phyloP scores from a whole-genome alignment of 345 rosid species.

The Clarkia xantiana region DNA sequence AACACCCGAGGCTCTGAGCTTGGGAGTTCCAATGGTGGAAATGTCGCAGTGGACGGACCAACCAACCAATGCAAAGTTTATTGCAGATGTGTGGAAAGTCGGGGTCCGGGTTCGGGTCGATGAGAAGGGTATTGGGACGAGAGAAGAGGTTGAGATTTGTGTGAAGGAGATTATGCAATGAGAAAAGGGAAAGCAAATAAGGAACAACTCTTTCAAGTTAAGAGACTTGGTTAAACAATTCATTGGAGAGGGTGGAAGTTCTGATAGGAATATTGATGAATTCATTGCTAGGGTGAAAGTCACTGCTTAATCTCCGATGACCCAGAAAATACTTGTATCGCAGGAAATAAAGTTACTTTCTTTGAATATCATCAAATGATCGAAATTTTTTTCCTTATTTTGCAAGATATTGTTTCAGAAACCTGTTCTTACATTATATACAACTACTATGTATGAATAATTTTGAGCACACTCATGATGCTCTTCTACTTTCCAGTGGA shows the following conservation, averaged over 20 bases:
- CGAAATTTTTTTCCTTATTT: no score
- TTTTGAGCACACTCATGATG: no score
- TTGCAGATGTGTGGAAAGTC: slow-evolving; percentile 26
- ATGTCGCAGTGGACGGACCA: slow-evolving; percentile 18
- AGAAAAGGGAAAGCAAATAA: background rate
- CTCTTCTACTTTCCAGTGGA: no score
- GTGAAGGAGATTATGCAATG: slow-evolving; percentile 1
- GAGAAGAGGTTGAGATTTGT: slow-evolving; percentile 1
- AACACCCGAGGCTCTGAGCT: slow-evolving; percentile 10
- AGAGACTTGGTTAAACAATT: background rate
- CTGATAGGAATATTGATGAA: background rate
- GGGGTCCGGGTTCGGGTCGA: slow-evolving; percentile 10
- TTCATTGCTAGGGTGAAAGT: background rate
- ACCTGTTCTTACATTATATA: no score
- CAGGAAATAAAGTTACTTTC: no score
- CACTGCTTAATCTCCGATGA: no score
- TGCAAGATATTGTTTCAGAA: no score
- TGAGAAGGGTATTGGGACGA: slow-evolving; percentile 2
- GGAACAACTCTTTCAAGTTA: background rate
- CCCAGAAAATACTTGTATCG: no score
- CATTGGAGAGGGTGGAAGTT: background rate
- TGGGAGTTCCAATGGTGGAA: slow-evolving; percentile 16
- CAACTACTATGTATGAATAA: no score
- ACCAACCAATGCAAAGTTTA: slow-evolving; percentile 17
- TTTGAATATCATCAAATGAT: no score